These are phyloP conservation scores for Mycosarcoma maydis DNA, from an alignment of 1,284 basidiomycete species.

Conservation along the genomic window DNA sequence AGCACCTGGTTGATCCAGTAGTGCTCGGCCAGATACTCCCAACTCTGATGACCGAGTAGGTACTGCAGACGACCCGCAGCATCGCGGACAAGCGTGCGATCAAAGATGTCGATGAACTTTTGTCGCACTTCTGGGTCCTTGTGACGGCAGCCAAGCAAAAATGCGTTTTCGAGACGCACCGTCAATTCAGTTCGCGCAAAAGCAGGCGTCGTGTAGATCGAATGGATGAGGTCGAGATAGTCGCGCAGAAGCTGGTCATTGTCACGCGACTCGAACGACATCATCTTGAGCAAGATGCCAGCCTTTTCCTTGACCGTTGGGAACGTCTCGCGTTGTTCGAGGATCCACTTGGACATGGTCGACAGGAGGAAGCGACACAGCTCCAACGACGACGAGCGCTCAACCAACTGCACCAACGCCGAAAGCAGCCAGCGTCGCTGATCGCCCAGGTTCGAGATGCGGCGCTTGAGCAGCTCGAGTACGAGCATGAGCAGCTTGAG, in stretches of 20 bases:
- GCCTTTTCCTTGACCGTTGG: slow-evolving; percentile 98
- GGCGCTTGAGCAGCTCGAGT: slow-evolving; percentile 70
- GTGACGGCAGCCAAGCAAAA: slow-evolving; percentile 89
- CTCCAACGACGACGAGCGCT: slow-evolving; percentile 85
- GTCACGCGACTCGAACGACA: slow-evolving; percentile 79
- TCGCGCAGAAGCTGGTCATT: slow-evolving; percentile 79
- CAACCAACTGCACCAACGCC: slow-evolving; percentile 81
- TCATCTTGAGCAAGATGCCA: slow-evolving; percentile 88
- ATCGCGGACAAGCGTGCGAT: slow-evolving; percentile 85
- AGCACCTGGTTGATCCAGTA: slow-evolving; percentile 96
- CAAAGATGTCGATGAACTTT: slow-evolving; percentile 89
- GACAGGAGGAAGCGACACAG: slow-evolving; percentile 89
- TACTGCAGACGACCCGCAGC: slow-evolving; percentile 86
- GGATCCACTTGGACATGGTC: slow-evolving; percentile 86
- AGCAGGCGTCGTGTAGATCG: slow-evolving; percentile 88
- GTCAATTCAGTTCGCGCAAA: slow-evolving; percentile 93
- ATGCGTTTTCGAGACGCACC: slow-evolving; percentile 89
- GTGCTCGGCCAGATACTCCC: slow-evolving; percentile 91
- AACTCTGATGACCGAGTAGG: slow-evolving; percentile 91
- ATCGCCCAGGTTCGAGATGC: slow-evolving; percentile 71
- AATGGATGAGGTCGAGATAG: slow-evolving; percentile 89
- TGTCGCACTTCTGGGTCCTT: slow-evolving; percentile 82
- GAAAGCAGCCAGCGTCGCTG: slow-evolving; percentile 77
- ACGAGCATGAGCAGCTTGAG: slow-evolving; percentile 70
- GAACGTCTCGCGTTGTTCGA: slow-evolving; percentile 71